phyloP scores from a whole-genome alignment of 2,329 filamentous ascomycete genomes.

The Alternaria rosae region DNA sequence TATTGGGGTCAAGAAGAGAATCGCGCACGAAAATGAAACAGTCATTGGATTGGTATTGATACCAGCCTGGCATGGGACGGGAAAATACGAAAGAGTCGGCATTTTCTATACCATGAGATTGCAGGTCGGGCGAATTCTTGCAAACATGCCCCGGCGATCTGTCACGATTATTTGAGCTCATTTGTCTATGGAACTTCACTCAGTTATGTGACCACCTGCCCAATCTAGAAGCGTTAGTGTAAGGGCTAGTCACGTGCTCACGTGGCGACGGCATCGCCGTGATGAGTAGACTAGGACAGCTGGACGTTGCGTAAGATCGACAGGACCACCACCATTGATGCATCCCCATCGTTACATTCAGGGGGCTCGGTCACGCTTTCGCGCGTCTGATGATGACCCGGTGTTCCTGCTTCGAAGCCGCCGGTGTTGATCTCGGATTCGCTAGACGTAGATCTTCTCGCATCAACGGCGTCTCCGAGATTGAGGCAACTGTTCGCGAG shows the following conservation, averaged over 20 bases:
- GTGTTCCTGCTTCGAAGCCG: not conserved
- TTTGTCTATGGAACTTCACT: too few relatives aligned
- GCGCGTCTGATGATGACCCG: not conserved
- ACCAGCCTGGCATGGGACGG: not conserved
- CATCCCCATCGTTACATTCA: not conserved
- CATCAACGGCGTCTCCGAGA: conserved; percentile 1
- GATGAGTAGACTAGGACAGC: not conserved
- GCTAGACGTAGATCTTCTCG: conserved; percentile 4
- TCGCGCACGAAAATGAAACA: not conserved
- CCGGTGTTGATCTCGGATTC: not conserved
- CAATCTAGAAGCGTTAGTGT: not conserved
- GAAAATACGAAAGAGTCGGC: not conserved
- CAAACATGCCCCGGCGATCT: conserved; percentile 5
- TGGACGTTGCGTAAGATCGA: not conserved
- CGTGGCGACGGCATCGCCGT: conserved; percentile 15
- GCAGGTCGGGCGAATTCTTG: conserved; percentile 1
- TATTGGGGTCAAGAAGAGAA: not conserved
- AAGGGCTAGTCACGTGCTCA: conserved; percentile 1
- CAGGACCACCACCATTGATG: not conserved
- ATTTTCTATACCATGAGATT: not conserved
- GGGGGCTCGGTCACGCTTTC: not conserved
- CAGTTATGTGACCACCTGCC: not conserved
- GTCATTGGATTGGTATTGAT: conserved; percentile 1
- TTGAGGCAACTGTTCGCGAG: not conserved
- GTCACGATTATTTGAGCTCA: not conserved